Evolutionary conservation across 2,329 filamentous ascomycete genomes (phyloP).

Genomic region (Microdochium bolleyi): DNA sequence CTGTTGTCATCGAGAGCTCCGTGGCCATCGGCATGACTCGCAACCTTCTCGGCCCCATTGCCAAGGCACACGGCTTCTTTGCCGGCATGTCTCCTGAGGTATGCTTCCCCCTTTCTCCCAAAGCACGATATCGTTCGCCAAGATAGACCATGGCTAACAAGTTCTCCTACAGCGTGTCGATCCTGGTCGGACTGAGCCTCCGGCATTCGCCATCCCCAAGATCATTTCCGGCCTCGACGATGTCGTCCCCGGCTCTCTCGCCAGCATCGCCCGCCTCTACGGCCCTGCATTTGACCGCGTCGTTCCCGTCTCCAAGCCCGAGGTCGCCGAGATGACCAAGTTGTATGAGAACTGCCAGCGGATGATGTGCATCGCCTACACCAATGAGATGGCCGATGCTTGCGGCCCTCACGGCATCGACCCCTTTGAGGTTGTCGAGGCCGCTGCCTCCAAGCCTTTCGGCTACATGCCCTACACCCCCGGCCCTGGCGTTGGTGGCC

Average conservation of each 20-base stretch:
- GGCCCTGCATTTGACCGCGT: conserved; percentile 36
- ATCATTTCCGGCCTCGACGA: conserved; percentile 44
- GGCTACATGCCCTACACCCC: conserved; percentile 41
- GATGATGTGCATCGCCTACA: conserved; percentile 45
- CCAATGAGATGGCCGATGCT: conserved; percentile 49
- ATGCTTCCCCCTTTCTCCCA: conserved; percentile 1
- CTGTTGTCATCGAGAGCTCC: conserved; percentile 44
- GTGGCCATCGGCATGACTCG: conserved; percentile 48
- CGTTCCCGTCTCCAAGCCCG: conserved; percentile 39
- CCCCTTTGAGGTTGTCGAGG: conserved; percentile 39
- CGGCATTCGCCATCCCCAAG: conserved; percentile 38
- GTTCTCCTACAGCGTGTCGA: conserved; percentile 32
- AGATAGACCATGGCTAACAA: neutral
- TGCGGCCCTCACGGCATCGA: conserved; percentile 36
- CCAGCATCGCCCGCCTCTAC: conserved; percentile 35
- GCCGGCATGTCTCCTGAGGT: conserved; percentile 42
- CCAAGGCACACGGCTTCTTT: conserved; percentile 29
- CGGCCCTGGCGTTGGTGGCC: conserved; percentile 42
- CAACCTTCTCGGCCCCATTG: conserved; percentile 36
- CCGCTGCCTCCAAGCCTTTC: conserved; percentile 43
- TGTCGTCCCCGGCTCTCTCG: conserved; percentile 32
- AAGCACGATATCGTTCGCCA: neutral
- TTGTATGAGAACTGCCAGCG: conserved; percentile 51
- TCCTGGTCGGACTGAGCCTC: conserved; percentile 33
- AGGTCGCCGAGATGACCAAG: conserved; percentile 51